Conservation (phyloP, 1,284 basidiomycete species). For the Leccinum fallax region DNA sequence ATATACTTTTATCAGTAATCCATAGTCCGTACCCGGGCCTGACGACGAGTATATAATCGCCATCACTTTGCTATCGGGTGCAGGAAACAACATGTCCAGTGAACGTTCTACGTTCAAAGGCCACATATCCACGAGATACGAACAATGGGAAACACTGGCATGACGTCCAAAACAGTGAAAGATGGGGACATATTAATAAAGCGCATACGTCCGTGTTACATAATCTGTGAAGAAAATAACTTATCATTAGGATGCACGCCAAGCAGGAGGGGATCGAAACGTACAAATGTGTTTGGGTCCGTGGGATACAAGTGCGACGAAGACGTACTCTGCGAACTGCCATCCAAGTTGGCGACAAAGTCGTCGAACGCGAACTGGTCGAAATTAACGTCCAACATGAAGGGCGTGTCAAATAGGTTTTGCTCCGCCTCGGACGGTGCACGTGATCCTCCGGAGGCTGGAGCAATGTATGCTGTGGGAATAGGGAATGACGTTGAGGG, state of each 20-base stretch:
- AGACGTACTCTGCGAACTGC: slow-evolving; percentile 4
- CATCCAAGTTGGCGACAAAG: slow-evolving; percentile 21
- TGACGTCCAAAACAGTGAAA: background rate
- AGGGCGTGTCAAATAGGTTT: slow-evolving; percentile 34
- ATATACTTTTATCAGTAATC: slow-evolving; percentile 5
- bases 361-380: slow-evolving; percentile 33
- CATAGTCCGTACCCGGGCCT: slow-evolving; percentile 5
- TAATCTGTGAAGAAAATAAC: slow-evolving; percentile 20
- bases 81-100: background rate
- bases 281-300: slow-evolving; percentile 24
- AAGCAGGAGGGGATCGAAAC: slow-evolving; percentile 11
- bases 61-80: background rate
- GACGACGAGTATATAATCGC: slow-evolving; percentile 8
- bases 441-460: slow-evolving; percentile 2
- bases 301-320: slow-evolving; percentile 16
- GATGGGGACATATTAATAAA: background rate
- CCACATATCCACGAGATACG: slow-evolving; percentile 4
- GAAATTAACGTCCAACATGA: slow-evolving; percentile 34
- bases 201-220: slow-evolving; percentile 20
- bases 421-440: slow-evolving; percentile 20
- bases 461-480: background rate
- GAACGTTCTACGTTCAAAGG: slow-evolving; percentile 18
- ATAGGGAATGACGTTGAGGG: slow-evolving; percentile 11
- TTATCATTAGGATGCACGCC: slow-evolving; percentile 8
- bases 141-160: background rate